A percentile compares a stretch with the other conserved stretches of the same genome.
phyloP scores from a whole-genome alignment of 768 basidiomycete genomes.

The Mycena metata region DNA sequence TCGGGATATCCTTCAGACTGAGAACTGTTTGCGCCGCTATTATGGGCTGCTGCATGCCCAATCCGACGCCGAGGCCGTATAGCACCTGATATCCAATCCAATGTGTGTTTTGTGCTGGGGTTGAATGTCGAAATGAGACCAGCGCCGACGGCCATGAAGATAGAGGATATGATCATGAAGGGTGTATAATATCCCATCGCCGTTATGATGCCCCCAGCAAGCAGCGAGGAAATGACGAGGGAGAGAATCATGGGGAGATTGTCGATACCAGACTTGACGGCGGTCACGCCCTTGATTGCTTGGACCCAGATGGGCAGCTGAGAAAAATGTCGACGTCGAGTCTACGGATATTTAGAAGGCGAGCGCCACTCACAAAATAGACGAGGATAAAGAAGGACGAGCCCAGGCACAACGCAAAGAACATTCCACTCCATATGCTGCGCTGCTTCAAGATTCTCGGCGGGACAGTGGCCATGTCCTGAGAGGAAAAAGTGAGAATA shows the following conservation, averaged over 20 bases:
- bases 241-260: constrained; percentile 53
- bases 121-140: constrained; percentile 51
- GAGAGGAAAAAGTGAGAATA: too few species aligned
- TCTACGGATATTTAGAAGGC: background rate
- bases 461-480: constrained; percentile 29
- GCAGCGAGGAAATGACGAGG: constrained; percentile 54
- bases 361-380: constrained; percentile 16
- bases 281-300: constrained; percentile 52
- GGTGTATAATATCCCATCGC: constrained; percentile 52
- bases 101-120: too few species aligned
- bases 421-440: constrained; percentile 25
- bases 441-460: constrained; percentile 30
- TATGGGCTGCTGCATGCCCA: constrained; percentile 39
- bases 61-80: constrained; percentile 48
- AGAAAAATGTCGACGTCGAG: background rate
- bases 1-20: constrained; percentile 31
- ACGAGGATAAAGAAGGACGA: constrained; percentile 25
- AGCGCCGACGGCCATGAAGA: constrained; percentile 50
- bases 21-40: constrained; percentile 38
- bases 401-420: constrained; percentile 21
- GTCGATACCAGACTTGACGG: constrained; percentile 51
- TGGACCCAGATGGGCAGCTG: constrained; percentile 46
- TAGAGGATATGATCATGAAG: constrained; percentile 47
- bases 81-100: constrained; percentile 44
- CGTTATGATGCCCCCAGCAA: constrained; percentile 54